Conservation (phyloP, 2,329 filamentous ascomycete species). For the Apiospora rasikravindrae region DNA sequence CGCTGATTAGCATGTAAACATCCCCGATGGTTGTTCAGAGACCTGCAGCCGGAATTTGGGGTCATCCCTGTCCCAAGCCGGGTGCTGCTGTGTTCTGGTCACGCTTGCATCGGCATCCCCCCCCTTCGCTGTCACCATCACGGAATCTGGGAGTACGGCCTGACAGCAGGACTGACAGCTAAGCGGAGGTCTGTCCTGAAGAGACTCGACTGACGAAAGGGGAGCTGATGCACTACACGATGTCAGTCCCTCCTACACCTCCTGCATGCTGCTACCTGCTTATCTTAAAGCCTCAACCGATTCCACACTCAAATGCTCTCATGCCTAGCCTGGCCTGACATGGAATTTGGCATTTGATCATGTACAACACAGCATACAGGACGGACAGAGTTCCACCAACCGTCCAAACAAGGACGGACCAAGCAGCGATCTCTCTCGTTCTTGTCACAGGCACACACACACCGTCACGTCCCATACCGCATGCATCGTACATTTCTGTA, state of each 20-base stretch:
- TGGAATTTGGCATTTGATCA: neutral
- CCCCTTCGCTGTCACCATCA: conserved; percentile 6
- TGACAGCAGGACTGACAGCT: neutral
- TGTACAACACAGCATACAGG: conserved; percentile 3
- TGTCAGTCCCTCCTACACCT: neutral
- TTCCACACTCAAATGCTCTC: neutral
- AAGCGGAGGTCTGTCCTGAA: neutral
- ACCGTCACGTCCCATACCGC: conserved; percentile 1
- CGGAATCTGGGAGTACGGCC: neutral
- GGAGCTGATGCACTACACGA: neutral
- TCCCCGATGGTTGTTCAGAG: conserved; percentile 16
- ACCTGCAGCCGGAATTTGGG: conserved; percentile 12
- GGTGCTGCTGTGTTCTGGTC: conserved; percentile 10
- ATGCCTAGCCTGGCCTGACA: neutral
- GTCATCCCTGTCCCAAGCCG: conserved; percentile 14
- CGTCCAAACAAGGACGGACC: conserved; percentile 6
- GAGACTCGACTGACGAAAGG: neutral
- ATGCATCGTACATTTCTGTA: neutral
- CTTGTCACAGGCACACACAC: conserved; percentile 4
- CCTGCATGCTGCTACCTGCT: neutral
- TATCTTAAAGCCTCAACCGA: neutral
- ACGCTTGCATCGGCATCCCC: conserved; percentile 12
- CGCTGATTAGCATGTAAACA: conserved; percentile 13
- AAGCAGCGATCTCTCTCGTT: neutral
- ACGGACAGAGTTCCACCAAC: conserved; percentile 1